Evolutionary conservation across 31 red algal genomes (phyloP).

Genomic region (Porphyra umbilicalis): DNA sequence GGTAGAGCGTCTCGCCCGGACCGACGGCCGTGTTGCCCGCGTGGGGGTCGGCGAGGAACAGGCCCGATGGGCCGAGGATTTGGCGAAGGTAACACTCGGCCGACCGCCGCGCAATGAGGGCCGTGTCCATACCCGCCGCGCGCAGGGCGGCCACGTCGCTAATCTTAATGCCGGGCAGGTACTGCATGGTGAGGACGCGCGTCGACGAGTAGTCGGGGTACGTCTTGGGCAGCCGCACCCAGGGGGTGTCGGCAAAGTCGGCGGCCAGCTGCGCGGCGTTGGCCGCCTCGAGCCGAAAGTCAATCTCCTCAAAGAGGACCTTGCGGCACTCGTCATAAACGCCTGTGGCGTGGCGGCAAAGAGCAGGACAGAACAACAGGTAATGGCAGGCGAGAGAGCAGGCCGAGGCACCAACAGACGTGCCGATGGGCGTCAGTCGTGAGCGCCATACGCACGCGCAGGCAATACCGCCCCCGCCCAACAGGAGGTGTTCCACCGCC

Average conservation of each 20-base stretch:
- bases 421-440: too few species aligned
- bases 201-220: constrained; percentile 63
- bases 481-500: too few species aligned
- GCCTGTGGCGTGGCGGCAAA: background rate
- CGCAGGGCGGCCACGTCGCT: constrained; percentile 42
- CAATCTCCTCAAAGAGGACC: constrained; percentile 73
- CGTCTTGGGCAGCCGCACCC: constrained; percentile 49
- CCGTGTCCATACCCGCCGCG: constrained; percentile 40
- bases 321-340: constrained; percentile 76
- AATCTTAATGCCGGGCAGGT: constrained; percentile 86
- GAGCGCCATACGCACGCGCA: too few species aligned
- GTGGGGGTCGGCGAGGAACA: constrained; percentile 89
- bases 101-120: constrained; percentile 33
- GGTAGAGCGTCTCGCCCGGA: constrained; percentile 42
- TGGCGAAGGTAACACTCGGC: constrained; percentile 63
- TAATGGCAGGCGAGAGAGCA: too few species aligned
- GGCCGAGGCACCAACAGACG: too few species aligned
- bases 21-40: constrained; percentile 79
- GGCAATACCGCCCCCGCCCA: too few species aligned
- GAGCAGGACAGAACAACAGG: background rate
- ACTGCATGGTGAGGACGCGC: constrained; percentile 73
- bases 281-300: constrained; percentile 50
- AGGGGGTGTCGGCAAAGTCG: constrained; percentile 47
- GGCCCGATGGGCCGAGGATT: constrained; percentile 42
- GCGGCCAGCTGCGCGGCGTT: constrained; percentile 54